phyloP scores from a whole-genome alignment of 139 green algal genomes.

The Coccomyxa sp. region DNA sequence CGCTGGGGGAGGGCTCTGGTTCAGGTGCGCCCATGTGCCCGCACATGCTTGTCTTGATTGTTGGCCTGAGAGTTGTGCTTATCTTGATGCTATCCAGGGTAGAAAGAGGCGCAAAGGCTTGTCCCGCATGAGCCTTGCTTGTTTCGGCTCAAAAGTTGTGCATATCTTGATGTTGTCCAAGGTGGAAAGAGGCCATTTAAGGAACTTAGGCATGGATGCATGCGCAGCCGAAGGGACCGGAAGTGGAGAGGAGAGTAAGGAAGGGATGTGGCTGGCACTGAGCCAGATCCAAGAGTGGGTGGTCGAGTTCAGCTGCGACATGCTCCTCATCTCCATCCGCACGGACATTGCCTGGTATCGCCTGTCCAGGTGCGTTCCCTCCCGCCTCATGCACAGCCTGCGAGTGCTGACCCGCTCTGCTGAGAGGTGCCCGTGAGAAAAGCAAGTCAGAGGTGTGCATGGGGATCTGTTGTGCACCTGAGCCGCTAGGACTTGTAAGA shows the following conservation, averaged over 20 bases:
- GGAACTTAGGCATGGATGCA: neutral
- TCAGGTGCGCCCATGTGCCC: neutral
- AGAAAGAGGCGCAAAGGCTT: no score
- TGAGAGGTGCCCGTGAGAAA: no score
- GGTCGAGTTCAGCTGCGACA: slow-evolving; percentile 81
- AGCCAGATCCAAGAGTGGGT: slow-evolving; percentile 89
- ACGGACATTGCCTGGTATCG: slow-evolving; percentile 92
- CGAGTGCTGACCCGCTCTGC: no score
- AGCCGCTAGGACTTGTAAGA: no score
- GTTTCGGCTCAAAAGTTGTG: neutral
- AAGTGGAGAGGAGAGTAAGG: slow-evolving; percentile 16
- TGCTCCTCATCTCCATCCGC: slow-evolving; percentile 86
- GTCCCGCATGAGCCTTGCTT: neutral
- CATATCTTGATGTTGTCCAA: neutral
- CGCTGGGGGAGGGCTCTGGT: slow-evolving; percentile 22
- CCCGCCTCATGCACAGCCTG: neutral
- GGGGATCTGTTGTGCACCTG: no score
- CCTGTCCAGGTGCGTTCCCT: slow-evolving; percentile 47
- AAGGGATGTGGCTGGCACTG: slow-evolving; percentile 82
- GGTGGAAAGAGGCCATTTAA: neutral
- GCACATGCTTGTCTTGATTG: neutral
- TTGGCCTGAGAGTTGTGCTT: neutral
- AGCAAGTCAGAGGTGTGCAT: no score
- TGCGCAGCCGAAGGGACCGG: slow-evolving; percentile 5
- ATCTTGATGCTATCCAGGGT: no score